phyloP scores from a whole-genome alignment of 2,329 filamentous ascomycete genomes.

The Exophiala phaeomuriformis region DNA sequence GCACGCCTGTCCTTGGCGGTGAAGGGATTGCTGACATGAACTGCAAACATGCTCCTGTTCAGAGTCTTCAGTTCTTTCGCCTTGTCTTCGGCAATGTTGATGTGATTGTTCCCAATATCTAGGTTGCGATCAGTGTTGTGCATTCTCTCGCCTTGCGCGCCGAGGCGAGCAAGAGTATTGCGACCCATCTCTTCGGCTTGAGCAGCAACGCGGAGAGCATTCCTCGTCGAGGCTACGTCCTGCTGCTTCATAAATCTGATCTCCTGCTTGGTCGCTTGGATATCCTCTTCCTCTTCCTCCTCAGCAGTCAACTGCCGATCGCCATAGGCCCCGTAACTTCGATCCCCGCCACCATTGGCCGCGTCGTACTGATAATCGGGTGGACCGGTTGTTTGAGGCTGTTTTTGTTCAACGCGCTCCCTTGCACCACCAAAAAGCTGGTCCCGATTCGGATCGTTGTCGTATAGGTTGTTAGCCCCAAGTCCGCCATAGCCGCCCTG shows the following conservation, averaged over 20 bases:
- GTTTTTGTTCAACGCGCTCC: constrained; percentile 43
- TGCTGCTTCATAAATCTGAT: constrained; percentile 70
- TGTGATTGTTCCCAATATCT: constrained; percentile 69
- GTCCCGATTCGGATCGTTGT: constrained; percentile 50
- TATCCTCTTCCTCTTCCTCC: constrained; percentile 66
- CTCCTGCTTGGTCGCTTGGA: constrained; percentile 64
- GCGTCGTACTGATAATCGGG: constrained; percentile 33
- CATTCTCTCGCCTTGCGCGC: constrained; percentile 70
- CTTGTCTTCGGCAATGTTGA: constrained; percentile 68
- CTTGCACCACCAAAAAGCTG: constrained; percentile 54
- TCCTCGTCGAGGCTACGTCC: constrained; percentile 64
- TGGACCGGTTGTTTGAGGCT: constrained; percentile 28
- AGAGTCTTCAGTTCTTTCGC: constrained; percentile 75
- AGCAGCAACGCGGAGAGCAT: constrained; percentile 60
- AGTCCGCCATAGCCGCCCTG: constrained; percentile 51
- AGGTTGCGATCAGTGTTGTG: constrained; percentile 78
- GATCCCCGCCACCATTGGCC: constrained; percentile 30
- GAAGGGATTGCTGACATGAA: constrained; percentile 71
- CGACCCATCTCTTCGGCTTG: constrained; percentile 65
- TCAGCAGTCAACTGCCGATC: constrained; percentile 75
- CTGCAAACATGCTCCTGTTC: constrained; percentile 85
- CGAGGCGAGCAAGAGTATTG: constrained; percentile 64
- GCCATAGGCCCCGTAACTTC: constrained; percentile 49
- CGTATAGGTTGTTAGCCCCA: constrained; percentile 44
- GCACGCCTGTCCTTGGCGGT: constrained; percentile 59